Percentiles rank a stretch among this genome's conserved stretches.
phyloP scores from a whole-genome alignment of 768 basidiomycete genomes.

The Termitomyces sp. region DNA sequence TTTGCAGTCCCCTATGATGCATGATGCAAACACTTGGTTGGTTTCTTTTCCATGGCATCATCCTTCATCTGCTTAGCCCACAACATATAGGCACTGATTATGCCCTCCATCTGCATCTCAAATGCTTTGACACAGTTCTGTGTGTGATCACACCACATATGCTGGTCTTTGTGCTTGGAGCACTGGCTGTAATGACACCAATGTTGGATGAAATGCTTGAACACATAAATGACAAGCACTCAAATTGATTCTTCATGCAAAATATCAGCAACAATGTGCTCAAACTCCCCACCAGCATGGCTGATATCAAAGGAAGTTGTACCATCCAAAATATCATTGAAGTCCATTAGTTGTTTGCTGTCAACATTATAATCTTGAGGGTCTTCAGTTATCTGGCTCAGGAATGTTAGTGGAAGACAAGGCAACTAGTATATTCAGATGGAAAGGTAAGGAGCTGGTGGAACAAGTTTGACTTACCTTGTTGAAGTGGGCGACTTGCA shows the following conservation, averaged over 20 bases:
- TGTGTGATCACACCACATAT: neutral
- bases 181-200: neutral
- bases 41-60: no score
- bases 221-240: neutral
- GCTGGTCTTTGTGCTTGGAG: neutral
- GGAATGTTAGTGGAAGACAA: neutral
- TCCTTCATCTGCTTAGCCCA: no score
- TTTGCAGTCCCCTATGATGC: no score
- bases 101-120: neutral
- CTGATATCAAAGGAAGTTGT: neutral
- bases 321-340: neutral
- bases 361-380: neutral
- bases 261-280: conserved; percentile 1
- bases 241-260: neutral
- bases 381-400: neutral
- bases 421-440: neutral
- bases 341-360: neutral
- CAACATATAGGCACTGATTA: neutral
- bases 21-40: no score
- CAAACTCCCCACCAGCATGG: no score
- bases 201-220: neutral
- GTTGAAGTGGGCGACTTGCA: no score
- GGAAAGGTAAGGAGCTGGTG: neutral
- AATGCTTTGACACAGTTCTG: neutral
- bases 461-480: neutral